Base-by-base conservation (phyloP, 768 basidiomycete species). In the Paxillus rubicundulus region DNA sequence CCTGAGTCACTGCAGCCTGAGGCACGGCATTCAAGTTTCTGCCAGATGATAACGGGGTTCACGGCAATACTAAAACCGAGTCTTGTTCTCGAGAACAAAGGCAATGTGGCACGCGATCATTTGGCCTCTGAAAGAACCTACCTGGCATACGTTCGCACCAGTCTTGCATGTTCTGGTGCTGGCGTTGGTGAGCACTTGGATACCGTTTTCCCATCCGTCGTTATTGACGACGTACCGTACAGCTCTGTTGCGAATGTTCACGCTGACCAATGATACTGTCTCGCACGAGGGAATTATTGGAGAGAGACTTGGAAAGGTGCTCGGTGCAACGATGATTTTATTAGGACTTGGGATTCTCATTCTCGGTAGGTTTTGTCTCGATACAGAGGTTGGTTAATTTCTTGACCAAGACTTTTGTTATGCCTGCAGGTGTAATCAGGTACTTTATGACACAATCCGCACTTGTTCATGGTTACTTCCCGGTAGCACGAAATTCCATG, bases 31-130 rank as follows among this genome's bases (percentile, higher is more conserved):
- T 32, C 49, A 13, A 46, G 45, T 2, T 30, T 53, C 1, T 21
- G 50, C 1, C 40, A 50, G 16, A 9, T 49, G n/a, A 41, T 58
- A 20, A 48, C 20, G 40, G 27, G 47, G 10, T 3, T 50, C n/a
- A 49, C 47, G 1, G 41, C 50, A 12, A 49, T 59, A 5, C 30
- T 59, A 3, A 61, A 47, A 36, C 59, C 68, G 59, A 56, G 62
- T 17, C 59, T 77, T 50, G 64, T 70, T 2, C 68, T 85, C 30
- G 76, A 82, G 61, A 85, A 85, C 62, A 74, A 75, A 18, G 84
- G 84, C 9, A 84, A 78, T 56, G 81, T 82, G 3, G 84, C 84
- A 9, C 75, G 84, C 9, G 84, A 86, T 57, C 84, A 86, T 58
- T 70, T 85, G 1, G 84, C 84, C 2, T 80, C 77, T 16, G 84